These are phyloP conservation scores for Exophiala alcalophila DNA, from an alignment of 2,329 filamentous ascomycete species.

Conservation along the genomic window DNA sequence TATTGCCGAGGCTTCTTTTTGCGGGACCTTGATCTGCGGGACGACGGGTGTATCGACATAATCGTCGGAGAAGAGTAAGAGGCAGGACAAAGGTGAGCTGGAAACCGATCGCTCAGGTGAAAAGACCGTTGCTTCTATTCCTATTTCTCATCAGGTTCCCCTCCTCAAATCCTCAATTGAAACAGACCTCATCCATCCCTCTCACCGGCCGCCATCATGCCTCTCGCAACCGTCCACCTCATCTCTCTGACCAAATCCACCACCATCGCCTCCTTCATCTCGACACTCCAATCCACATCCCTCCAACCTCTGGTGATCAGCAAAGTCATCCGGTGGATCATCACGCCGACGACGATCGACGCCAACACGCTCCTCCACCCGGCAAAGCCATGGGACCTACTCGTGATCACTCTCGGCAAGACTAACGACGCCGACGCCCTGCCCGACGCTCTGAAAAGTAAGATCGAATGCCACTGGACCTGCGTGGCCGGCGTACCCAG, in stretches of 20 bases:
- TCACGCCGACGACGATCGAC: slow-evolving; percentile 37
- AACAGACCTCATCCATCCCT: neutral
- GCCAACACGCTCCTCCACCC: slow-evolving; percentile 31
- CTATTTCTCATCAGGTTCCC: too few relatives aligned
- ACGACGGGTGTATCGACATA: too few relatives aligned
- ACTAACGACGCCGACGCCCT: slow-evolving; percentile 24
- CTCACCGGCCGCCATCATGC: slow-evolving; percentile 31
- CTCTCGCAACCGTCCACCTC: slow-evolving; percentile 38
- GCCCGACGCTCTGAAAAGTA: slow-evolving; percentile 24
- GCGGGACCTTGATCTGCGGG: too few relatives aligned
- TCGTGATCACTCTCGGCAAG: slow-evolving; percentile 38
- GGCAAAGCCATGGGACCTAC: slow-evolving; percentile 36
- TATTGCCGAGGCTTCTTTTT: too few relatives aligned
- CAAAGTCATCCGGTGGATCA: slow-evolving; percentile 38
- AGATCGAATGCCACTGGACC: slow-evolving; percentile 33
- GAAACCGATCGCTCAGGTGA: too few relatives aligned
- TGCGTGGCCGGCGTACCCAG: slow-evolving; percentile 38
- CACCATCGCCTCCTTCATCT: slow-evolving; percentile 32
- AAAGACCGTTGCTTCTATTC: too few relatives aligned
- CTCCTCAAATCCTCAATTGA: neutral
- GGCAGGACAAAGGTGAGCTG: too few relatives aligned
- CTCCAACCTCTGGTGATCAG: slow-evolving; percentile 37
- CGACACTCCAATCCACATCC: slow-evolving; percentile 30
- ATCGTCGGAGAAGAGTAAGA: too few relatives aligned
- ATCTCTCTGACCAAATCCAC: slow-evolving; percentile 32